Evolutionary conservation across 1,284 basidiomycete genomes (phyloP), one percentile per base, ranked within the genome.

Genomic region (Grifola frondosa): DNA sequence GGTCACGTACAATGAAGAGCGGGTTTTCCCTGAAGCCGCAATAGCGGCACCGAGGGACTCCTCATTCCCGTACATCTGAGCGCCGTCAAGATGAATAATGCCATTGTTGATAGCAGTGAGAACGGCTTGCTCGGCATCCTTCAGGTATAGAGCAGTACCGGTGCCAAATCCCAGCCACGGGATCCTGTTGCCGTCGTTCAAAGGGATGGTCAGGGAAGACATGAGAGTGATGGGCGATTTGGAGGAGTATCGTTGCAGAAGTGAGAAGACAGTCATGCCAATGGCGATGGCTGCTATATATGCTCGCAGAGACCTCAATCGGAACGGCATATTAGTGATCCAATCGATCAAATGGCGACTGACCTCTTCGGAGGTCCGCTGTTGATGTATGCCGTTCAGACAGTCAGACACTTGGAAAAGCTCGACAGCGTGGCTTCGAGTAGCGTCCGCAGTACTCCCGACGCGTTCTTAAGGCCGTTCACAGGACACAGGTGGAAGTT

Each of bases 161-260:
- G 81, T 86, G 21, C 85, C 87, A 54, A 84, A 88, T 2, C 73
- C 85, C 12, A 88, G 65, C 74, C 74, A 78, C 20, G 85, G 84
- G 30, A 80, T 70, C 6, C 54, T 60, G 30, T 59, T 68, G 38
- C 79, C 80, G 54, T 85, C 78, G 60, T 84, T 84, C 49, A 87
- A 75, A 30, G 67, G 59, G 43, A 81, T 59, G 2, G 65, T 65
- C 33, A 59, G 65, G 46, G 65, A 55, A 16, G 62, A 56, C 73
- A 74, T 73, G 22, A 45, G 35, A 37, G 30, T 42, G 20, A 25
- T 46, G 42, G 42, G 16, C 25, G 36, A 26, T 40, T 33, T 52
- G 10, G 34, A 39, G 40, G 58, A 50, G 44, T 52, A 46, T 44
- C 50, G 50, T 44, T 42, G 48, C 32, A 54, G 42, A 42, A 58